Evolutionary conservation across 2,329 filamentous ascomycete genomes (phyloP).

Genomic region (Cercospora brassicicola): DNA sequence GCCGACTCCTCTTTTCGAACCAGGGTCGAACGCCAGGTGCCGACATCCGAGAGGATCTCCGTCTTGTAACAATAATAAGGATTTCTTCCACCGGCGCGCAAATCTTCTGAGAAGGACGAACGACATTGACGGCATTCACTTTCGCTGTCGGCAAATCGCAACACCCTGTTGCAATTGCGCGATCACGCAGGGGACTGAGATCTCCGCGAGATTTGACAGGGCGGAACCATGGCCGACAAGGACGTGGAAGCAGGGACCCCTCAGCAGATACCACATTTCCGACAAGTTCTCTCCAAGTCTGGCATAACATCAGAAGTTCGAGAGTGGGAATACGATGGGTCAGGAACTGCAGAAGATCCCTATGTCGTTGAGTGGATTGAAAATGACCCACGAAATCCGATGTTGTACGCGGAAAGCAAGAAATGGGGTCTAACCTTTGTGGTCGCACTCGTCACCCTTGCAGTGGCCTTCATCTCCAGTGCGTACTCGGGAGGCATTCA

Average conservation of each 20-base stretch:
- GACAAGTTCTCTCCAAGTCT: conserved; percentile 38
- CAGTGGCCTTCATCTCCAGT: conserved; percentile 67
- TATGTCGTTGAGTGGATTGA: conserved; percentile 67
- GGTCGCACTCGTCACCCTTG: conserved; percentile 66
- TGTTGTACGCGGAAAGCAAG: conserved; percentile 56
- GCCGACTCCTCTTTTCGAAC: background rate
- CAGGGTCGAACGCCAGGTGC: background rate
- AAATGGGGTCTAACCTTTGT: conserved; percentile 67
- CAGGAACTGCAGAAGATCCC: conserved; percentile 65
- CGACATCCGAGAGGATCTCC: background rate
- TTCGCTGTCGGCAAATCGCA: background rate
- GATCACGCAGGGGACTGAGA: background rate
- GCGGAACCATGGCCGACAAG: conserved; percentile 12
- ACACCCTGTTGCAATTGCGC: background rate
- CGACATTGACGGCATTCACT: background rate
- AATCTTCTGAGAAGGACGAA: background rate
- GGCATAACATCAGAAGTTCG: conserved; percentile 40
- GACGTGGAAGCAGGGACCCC: conserved; percentile 40
- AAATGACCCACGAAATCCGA: conserved; percentile 66
- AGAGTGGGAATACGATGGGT: conserved; percentile 38
- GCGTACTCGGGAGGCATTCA: conserved; percentile 62
- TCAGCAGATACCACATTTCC: conserved; percentile 33
- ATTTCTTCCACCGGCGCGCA: background rate
- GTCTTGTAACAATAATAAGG: background rate
- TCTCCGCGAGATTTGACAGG: background rate